These are phyloP conservation scores for Quercus engelmannii DNA, from an alignment of 306 rosid species.

Conservation along the genomic window DNA sequence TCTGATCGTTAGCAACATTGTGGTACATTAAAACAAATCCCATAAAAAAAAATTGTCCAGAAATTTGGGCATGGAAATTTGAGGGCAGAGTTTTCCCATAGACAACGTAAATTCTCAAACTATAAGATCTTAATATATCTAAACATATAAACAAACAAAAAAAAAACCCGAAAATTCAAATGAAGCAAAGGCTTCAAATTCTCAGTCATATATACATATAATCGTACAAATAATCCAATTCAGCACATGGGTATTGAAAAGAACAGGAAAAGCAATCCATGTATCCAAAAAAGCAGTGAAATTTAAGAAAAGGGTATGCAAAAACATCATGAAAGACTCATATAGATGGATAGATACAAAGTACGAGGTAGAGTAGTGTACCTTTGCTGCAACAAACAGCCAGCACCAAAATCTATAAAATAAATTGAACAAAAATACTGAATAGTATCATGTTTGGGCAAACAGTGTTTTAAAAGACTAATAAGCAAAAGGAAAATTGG, in stretches of 20 bases:
- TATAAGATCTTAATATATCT: background rate
- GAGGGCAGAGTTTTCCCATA: too few species aligned
- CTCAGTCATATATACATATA: background rate
- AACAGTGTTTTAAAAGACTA: too few species aligned
- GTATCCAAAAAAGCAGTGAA: background rate
- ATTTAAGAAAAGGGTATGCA: background rate
- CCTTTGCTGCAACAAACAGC: slow-evolving; percentile 22
- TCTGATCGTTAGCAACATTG: background rate
- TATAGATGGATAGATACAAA: background rate
- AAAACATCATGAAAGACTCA: background rate
- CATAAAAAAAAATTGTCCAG: background rate
- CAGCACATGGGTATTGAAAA: background rate
- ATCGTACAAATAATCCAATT: background rate
- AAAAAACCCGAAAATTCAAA: background rate
- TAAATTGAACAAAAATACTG: too few species aligned
- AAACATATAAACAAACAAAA: background rate
- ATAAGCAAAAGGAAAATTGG: too few species aligned
- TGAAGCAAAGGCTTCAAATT: background rate
- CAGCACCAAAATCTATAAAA: too few species aligned
- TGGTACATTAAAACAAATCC: background rate
- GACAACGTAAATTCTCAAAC: background rate
- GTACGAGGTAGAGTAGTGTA: background rate
- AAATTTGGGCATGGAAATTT: background rate
- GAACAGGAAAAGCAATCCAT: background rate
- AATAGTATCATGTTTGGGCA: too few species aligned